Evolutionary conservation across 495 filamentous ascomycete species (phyloP), one percentile per base, ranked within the genome.

Genomic region (Venustampulla echinocandica): DNA sequence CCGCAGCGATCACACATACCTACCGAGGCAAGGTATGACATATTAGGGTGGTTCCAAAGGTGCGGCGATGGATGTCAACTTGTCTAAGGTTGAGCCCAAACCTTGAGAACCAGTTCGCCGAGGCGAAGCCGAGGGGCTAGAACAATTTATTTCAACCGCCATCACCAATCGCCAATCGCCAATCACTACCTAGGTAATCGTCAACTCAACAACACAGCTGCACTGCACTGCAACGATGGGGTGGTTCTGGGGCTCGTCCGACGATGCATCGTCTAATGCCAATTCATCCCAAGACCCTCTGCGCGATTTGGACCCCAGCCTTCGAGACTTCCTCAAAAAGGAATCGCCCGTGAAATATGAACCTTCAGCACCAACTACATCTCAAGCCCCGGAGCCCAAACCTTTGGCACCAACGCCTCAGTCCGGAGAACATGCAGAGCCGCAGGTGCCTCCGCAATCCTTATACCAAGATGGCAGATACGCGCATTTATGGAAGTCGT

Each of bases 401-500:
- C 41, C 55, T 42, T 13, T 45, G 25, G 48, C 56, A 23, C 24
- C 47, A 28, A 28, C 55, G 35, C 49, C 57, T 36, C 19, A 27
- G 27, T 14, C 57, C 37, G 28, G 24, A 23, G 46, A 42, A 11
- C 21, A 35, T 2, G 19, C 34, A 10, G 37, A 46, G 35, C 36
- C 54, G 3, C 48, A 32, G 5, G 60, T 70, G 13, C 69, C 68
- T 10, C 49, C 51, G 4, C 51, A 66, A 47, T 65, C 63, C 60
- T 57, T 70, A 51, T 69, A 70, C 75, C 56, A 63, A 47, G 92
- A 96, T 65, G 89, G 88, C 50, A 85, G 92, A 48, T 97, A 96
- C 63, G 87, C 89, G 37, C 76, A 95, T 68, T 73, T 98, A 23
- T 98, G 92, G 92, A 84, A 81, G 61, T 84, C 76, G 36, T 96